A percentile compares a stretch with the other conserved stretches of the same genome.
These are phyloP conservation scores for Cyclocybe aegerita DNA, from an alignment of 768 basidiomycete species.

Conservation along the genomic window DNA sequence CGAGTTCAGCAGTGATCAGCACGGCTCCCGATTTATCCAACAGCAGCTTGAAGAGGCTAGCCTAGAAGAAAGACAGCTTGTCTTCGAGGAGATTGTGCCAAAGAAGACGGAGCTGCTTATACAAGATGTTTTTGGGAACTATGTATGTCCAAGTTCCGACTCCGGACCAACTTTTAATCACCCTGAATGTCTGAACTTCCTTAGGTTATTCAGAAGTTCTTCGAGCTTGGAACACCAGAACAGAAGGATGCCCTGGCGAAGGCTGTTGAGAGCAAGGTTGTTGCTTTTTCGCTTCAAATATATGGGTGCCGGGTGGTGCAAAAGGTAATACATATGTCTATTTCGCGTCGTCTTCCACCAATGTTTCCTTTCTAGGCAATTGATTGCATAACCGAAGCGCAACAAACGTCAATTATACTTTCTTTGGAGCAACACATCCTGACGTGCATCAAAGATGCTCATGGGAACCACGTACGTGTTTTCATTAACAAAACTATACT, in stretches of 20 bases:
- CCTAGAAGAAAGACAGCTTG: conserved; percentile 72
- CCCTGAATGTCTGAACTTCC: background rate
- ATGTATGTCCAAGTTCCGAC: conserved; percentile 48
- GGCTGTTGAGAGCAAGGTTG: conserved; percentile 76
- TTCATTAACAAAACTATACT: background rate
- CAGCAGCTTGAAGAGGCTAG: conserved; percentile 62
- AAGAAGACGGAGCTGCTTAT: conserved; percentile 72
- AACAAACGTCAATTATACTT: conserved; percentile 71
- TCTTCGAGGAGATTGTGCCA: conserved; percentile 90
- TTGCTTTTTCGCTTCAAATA: conserved; percentile 82
- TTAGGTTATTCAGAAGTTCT: conserved; percentile 91
- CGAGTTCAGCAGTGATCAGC: conserved; percentile 93
- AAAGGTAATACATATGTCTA: conserved; percentile 52
- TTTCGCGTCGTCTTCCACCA: background rate
- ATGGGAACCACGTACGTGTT: conserved; percentile 86
- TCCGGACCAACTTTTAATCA: background rate
- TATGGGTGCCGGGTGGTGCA: conserved; percentile 97
- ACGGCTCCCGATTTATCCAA: conserved; percentile 98
- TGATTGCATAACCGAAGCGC: conserved; percentile 75
- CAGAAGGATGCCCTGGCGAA: conserved; percentile 72
- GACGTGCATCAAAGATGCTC: conserved; percentile 85
- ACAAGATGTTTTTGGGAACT: conserved; percentile 95
- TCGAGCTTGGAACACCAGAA: conserved; percentile 77
- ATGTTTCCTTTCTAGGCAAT: conserved; percentile 58
- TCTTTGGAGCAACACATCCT: conserved; percentile 82